Conservation (phyloP, 176 grass and related monocot species). For the Raddia guianensis region DNA sequence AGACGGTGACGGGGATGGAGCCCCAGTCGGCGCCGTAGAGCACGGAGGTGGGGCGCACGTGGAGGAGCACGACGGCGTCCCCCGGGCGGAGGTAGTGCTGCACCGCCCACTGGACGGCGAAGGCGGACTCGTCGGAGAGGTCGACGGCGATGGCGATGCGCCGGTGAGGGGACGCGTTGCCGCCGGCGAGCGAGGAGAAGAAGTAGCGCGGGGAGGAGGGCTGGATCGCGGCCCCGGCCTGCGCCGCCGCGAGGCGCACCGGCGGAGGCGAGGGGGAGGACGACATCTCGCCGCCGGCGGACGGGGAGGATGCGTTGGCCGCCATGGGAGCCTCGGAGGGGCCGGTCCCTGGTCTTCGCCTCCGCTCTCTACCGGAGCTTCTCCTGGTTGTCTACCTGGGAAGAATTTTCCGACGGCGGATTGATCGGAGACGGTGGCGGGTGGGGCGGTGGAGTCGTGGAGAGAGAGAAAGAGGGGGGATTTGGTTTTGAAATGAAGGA, state of each 20-base stretch:
- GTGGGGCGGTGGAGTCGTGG: not conserved
- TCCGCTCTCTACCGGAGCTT: not conserved
- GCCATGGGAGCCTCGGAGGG: conserved; percentile 36
- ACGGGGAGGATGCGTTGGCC: conserved; percentile 42
- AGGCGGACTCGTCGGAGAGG: conserved; percentile 91
- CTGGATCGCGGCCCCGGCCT: conserved; percentile 46
- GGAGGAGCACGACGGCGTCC: conserved; percentile 84
- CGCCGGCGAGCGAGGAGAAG: conserved; percentile 54
- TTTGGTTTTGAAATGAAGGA: conserved; percentile 45
- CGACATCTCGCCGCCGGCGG: conserved; percentile 22
- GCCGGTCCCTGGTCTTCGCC: conserved; percentile 39
- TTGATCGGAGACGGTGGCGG: conserved; percentile 36
- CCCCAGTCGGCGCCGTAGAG: conserved; percentile 97
- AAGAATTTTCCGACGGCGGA: not conserved
- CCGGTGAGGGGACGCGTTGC: conserved; percentile 52
- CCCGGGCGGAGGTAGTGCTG: conserved; percentile 95
- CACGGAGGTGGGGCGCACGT: conserved; percentile 75
- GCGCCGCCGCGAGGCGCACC: conserved; percentile 40
- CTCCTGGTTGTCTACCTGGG: not conserved
- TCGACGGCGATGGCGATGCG: conserved; percentile 93
- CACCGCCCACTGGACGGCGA: conserved; percentile 80
- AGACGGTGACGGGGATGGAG: conserved; percentile 63
- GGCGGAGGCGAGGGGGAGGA: conserved; percentile 33
- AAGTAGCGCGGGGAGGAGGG: conserved; percentile 63
- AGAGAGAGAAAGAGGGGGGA: not conserved